These are phyloP conservation scores for Xylaria intraflava DNA, from an alignment of 495 filamentous ascomycete genomes.

Conservation along the genomic window DNA sequence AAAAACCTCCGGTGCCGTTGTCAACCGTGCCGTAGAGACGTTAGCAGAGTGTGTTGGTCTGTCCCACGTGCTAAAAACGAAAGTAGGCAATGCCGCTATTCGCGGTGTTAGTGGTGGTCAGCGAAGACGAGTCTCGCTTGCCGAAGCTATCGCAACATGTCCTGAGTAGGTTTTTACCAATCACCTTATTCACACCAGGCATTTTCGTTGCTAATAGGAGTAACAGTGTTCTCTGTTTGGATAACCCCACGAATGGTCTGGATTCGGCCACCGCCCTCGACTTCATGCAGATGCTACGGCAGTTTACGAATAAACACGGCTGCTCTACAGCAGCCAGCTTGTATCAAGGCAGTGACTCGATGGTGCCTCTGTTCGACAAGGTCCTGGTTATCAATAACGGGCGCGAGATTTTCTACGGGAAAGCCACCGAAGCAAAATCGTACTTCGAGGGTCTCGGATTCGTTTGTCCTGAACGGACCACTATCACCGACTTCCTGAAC, in stretches of 20 bases:
- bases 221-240: constrained; percentile 40
- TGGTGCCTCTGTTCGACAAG: constrained; percentile 51
- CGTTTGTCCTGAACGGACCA: not conserved
- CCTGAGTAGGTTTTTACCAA: too few species aligned
- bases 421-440: not conserved
- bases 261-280: constrained; percentile 45
- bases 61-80: constrained; percentile 62
- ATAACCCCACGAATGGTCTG: constrained; percentile 49
- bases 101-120: constrained; percentile 57
- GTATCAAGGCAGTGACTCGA: constrained; percentile 66
- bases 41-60: constrained; percentile 61
- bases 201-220: too few species aligned
- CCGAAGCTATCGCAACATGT: constrained; percentile 26
- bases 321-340: constrained; percentile 58
- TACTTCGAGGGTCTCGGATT: not conserved
- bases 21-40: constrained; percentile 45
- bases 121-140: constrained; percentile 43
- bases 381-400: constrained; percentile 58
- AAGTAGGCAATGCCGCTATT: constrained; percentile 72
- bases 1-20: too few species aligned
- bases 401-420: constrained; percentile 68
- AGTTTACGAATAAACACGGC: constrained; percentile 45
- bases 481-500: not conserved
- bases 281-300: constrained; percentile 42
- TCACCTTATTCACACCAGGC: too few species aligned